Evolutionary conservation across 1,139 yeast genomes (phyloP), one percentile per base, ranked within the genome.

Genomic region (Candida pseudoviswanathii): DNA sequence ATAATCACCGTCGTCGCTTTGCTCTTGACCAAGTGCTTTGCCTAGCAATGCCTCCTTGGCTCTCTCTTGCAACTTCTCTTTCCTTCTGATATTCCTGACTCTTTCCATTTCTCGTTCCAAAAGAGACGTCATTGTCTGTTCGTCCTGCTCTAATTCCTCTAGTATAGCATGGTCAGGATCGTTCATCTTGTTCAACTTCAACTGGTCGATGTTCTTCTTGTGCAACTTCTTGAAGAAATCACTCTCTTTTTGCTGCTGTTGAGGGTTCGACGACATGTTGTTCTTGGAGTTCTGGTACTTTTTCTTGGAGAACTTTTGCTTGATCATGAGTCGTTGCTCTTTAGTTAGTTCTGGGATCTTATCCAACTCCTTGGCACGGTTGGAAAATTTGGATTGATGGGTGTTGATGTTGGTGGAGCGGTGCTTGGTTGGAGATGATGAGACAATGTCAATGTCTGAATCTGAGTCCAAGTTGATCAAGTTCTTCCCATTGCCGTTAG

Each of bases 81-180:
- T 76, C 57, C 75, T 78, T 50, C 85, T 71, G 31, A 80, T 73
- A 46, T 70, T 73, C 58, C 82, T 67, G 31, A 72, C 80, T 54
- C 85, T 71, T 54, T 78, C 79, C 58, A 82, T 75, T 60, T 86
- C 92, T 51, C 81, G 75, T 56, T 86, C 90, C 55, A 86, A 70
- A 43, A 86, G 68, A n/a, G 71, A 65, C 2, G 76, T 77, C 77
- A 73, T 71, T 24, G 69, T 65, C 46, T 73, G 77, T 44, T 73
- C 78, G 46, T 73, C 77, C 55, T 72, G 66, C 49, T 73, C 74
- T 43, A 73, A 61, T 50, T 73, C 77, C 45, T 68, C 67, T 39
- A 66, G 54, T 7, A 66, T 55, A 27, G 66, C 71, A 31, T 64
- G 58, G 34, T 69, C 68, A 3, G 76, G 75, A 46, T 68, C 64